A percentile compares a stretch with the other conserved stretches of the same genome.
Evolutionary conservation across 177 flowering plant species (phyloP).

Genomic region (Vitis hybrid): DNA sequence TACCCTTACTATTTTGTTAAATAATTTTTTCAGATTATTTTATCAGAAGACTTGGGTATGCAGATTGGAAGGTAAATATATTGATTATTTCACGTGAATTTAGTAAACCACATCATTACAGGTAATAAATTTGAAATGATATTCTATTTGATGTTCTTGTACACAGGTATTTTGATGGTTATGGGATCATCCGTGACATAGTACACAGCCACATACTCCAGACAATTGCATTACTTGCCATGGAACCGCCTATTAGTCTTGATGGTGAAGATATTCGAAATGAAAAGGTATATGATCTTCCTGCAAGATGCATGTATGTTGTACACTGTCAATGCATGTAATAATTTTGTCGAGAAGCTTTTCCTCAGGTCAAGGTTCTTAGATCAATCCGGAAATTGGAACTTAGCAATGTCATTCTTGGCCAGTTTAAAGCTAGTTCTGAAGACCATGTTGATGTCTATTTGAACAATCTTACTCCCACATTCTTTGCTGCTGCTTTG

Average conservation of each 20-base stretch:
- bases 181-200: constrained; percentile 63
- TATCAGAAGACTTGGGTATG: constrained; percentile 50
- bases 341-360: constrained; percentile 8
- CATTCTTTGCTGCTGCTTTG: constrained; percentile 58
- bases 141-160: not conserved
- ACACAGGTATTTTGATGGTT: constrained; percentile 51
- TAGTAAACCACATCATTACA: not conserved
- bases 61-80: constrained; percentile 43
- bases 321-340: not conserved
- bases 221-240: constrained; percentile 63
- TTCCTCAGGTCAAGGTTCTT: constrained; percentile 58
- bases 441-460: constrained; percentile 34
- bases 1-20: not conserved
- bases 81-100: not conserved
- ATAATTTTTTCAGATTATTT: constrained; percentile 33
- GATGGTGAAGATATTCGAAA: constrained; percentile 69
- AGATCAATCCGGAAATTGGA: constrained; percentile 54
- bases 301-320: not conserved
- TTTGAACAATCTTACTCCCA: constrained; percentile 47
- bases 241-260: constrained; percentile 71
- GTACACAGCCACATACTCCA: constrained; percentile 70
- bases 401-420: constrained; percentile 46
- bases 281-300: constrained; percentile 47
- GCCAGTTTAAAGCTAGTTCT: constrained; percentile 53
- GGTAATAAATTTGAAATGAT: not conserved